Evolutionary conservation across 1,284 basidiomycete genomes (phyloP).

Genomic region (Tilletia horrida): DNA sequence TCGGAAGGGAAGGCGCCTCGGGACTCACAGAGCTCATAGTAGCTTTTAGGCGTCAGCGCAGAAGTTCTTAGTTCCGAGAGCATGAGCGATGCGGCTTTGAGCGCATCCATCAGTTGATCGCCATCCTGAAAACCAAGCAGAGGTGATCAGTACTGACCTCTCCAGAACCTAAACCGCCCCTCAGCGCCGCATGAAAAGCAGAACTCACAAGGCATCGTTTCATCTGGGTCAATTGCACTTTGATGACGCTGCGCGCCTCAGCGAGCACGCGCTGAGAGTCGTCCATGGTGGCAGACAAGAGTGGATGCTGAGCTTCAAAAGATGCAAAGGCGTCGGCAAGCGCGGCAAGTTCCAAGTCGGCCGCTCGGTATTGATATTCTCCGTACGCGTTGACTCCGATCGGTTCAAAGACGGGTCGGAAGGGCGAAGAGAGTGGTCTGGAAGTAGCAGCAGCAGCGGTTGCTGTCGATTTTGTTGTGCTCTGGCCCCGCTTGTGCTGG

Average conservation of each 20-base stretch:
- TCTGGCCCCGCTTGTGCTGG: no score
- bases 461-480: not conserved
- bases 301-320: conserved; percentile 15
- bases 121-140: conserved; percentile 30
- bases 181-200: no score
- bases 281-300: conserved; percentile 41
- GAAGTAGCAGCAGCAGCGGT: not conserved
- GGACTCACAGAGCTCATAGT: conserved; percentile 51
- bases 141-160: not conserved
- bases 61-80: conserved; percentile 51
- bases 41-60: conserved; percentile 49
- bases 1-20: not conserved
- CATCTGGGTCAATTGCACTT: conserved; percentile 53
- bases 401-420: conserved; percentile 16
- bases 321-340: conserved; percentile 14
- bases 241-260: conserved; percentile 52
- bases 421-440: not conserved
- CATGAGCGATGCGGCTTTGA: conserved; percentile 54
- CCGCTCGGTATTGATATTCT: not conserved
- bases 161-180: not conserved
- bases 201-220: conserved; percentile 39
- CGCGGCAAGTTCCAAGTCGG: conserved; percentile 8
- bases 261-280: conserved; percentile 49
- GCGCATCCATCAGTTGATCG: conserved; percentile 54
- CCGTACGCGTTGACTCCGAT: conserved; percentile 2